Evolutionary conservation across 768 basidiomycete genomes (phyloP).

Genomic region (Chlorophyllum brunneum): DNA sequence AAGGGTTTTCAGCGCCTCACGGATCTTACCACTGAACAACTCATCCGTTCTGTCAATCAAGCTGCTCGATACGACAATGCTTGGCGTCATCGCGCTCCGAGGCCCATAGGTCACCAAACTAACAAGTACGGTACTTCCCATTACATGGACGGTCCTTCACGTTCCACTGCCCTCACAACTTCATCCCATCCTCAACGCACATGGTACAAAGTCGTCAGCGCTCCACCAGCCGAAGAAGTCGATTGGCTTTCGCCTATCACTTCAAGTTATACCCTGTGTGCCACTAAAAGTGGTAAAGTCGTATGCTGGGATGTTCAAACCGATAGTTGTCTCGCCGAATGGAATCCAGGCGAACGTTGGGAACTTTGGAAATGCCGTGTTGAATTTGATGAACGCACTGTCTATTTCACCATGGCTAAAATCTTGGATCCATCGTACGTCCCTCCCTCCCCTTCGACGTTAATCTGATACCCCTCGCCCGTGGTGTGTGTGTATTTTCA

Average conservation of each 20-base stretch:
- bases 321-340: conserved; percentile 60
- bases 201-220: conserved; percentile 70
- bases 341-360: conserved; percentile 63
- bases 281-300: conserved; percentile 71
- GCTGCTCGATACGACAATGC: conserved; percentile 58
- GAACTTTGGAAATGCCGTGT: conserved; percentile 78
- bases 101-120: conserved; percentile 36
- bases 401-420: conserved; percentile 76
- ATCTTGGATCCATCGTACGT: conserved; percentile 49
- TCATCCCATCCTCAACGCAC: conserved; percentile 17
- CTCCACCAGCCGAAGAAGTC: conserved; percentile 64
- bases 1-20: conserved; percentile 66
- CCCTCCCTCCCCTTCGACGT: not conserved
- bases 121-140: conserved; percentile 28
- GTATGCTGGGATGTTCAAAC: conserved; percentile 73
- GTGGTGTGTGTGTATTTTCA: not conserved
- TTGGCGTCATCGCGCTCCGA: conserved; percentile 58
- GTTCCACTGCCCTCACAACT: conserved; percentile 1
- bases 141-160: conserved; percentile 30
- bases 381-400: conserved; percentile 66
- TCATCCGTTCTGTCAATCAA: conserved; percentile 60
- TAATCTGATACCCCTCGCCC: not conserved
- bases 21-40: conserved; percentile 59
- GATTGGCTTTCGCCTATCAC: conserved; percentile 79
- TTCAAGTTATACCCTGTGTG: conserved; percentile 71